Base-by-base conservation (phyloP, 495 filamentous ascomycete genomes). In the Aspergillus cavernicola region DNA sequence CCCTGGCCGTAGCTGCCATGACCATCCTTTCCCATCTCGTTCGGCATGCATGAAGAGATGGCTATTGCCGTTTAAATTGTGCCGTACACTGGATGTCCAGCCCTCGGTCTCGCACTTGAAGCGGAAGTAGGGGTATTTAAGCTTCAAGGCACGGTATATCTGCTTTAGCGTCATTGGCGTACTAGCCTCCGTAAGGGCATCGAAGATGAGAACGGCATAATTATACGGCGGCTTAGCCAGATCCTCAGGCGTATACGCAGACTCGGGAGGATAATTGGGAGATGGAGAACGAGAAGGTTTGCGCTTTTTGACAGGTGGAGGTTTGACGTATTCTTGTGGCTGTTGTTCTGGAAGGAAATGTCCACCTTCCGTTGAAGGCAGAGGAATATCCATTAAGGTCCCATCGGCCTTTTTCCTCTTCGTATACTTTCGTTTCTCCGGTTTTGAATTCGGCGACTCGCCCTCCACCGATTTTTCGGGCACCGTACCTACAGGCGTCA, bases 81-180 rank as follows among this genome's bases (percentile, higher is more conserved):
- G 93, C 4, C 93, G 86, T 18, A 98, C 90, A 71, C 90, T 96
- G 57, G 91, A 96, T 63, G 97, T 92, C 93, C 93, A 98, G 12
- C 93, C 93, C 57, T 85, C 87, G 6, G 90, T 92, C 58, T 76
- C 70, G 24, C 84, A 84, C 49, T 81, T 82, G 68, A 97, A 88
- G 54, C 88, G 89, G 69, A 89, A 98, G 68, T 83, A 96, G 0
- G 93, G 95, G 61, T 95, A 96, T 60, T 87, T 88, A 61, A 85
- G 72, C 69, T 89, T 86, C 54, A 98, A 88, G 22, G 87, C 82
- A 57, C 88, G 85, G 67, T 98, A 98, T 35, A 98, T 97, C 66
- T 96, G 87, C 60, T 95, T 92, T 28, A 98, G 74, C 24, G 90
- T 89, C 70, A 96, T 82, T 10, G 83, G 80, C 3, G 76, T 83